Base-by-base conservation (phyloP, 1,284 basidiomycete species). In the Cystobasidium pallidum region DNA sequence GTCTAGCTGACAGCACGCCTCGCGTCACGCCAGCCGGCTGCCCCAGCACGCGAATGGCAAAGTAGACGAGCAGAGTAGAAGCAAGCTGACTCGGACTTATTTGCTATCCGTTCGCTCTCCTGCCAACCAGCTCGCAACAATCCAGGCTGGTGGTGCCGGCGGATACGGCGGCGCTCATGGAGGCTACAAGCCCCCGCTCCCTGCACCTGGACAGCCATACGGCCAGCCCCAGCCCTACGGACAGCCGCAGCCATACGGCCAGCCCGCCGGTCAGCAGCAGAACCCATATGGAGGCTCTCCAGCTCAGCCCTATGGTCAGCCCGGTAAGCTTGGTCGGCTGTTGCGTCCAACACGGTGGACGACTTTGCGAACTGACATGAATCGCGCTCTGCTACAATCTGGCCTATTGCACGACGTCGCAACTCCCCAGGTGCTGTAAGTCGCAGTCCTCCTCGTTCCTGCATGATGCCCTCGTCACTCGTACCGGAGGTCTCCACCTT, bases 91-190 rank as follows among this genome's bases (percentile, higher is more conserved):
- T 47, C 6, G n/a, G n/a, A 4, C 19, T 8, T 17, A 13, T 47
- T 10, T n/a, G 10, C 11, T 21, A 41, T 41, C 15, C 39, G 39
- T n/a, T n/a, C n/a, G n/a, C n/a, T n/a, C n/a, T 10, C 7, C 45
- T 24, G n/a, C 13, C 51, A 21, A 32, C 30, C 55, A 68, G 66
- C 54, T 68, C 54, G 66, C 66, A 24, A 57, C 55, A 6, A 68
- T 68, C 36, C 66, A 68, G 32, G 54, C 24, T 2, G 66, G 21
- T 15, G 24, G 41, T 24, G 39, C 24, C 30, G 24, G 39, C 1
- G 45, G 62, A 8, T 36, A 43, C 24, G 54, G 66, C 13, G 66
- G 17, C 21, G 19, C 28, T 24, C n/a, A 8, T 17, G 21, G 24
- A 3, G 51, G 51, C 32, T 1, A 28, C 45, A 36, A 24, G 19